These are phyloP conservation scores for Ceratocystiopsis sp. DNA, from an alignment of 2,329 filamentous ascomycete genomes.

Conservation along the genomic window DNA sequence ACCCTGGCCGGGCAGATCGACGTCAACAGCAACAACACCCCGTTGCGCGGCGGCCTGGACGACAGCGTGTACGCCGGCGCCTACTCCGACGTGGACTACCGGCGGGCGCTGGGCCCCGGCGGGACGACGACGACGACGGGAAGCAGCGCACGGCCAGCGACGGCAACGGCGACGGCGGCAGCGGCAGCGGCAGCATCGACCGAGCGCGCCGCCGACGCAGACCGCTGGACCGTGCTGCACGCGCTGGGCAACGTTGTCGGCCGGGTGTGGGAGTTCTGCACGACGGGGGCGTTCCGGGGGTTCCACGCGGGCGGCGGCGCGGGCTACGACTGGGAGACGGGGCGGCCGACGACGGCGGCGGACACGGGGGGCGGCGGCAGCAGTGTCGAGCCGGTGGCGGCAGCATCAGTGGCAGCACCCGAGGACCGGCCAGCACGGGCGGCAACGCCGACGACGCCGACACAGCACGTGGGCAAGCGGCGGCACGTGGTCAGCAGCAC, in stretches of 20 bases:
- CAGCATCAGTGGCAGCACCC: background rate
- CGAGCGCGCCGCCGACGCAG: slow-evolving; percentile 22
- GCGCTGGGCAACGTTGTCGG: slow-evolving; percentile 52
- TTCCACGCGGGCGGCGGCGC: slow-evolving; percentile 75
- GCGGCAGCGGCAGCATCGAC: no score
- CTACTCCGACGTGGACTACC: slow-evolving; percentile 40
- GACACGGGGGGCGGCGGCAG: background rate
- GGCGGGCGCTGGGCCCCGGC: slow-evolving; percentile 33
- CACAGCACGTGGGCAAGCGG: slow-evolving; percentile 30
- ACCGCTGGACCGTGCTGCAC: slow-evolving; percentile 27
- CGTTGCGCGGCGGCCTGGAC: slow-evolving; percentile 21
- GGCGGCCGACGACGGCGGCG: slow-evolving; percentile 11
- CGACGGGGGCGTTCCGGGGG: slow-evolving; percentile 53
- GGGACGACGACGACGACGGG: slow-evolving; percentile 15
- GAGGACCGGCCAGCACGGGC: background rate
- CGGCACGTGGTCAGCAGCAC: slow-evolving; percentile 30
- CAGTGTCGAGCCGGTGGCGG: background rate
- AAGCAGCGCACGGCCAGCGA: no score
- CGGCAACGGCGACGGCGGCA: no score
- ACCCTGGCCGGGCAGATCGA: slow-evolving; percentile 37
- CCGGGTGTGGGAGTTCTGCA: slow-evolving; percentile 77
- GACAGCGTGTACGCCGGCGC: slow-evolving; percentile 23
- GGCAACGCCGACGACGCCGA: no score
- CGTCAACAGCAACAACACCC: slow-evolving; percentile 11
- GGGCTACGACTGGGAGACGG: slow-evolving; percentile 35